Evolutionary conservation across 2,329 filamentous ascomycete genomes (phyloP).

Genomic region (Aspergillus awamori): DNA sequence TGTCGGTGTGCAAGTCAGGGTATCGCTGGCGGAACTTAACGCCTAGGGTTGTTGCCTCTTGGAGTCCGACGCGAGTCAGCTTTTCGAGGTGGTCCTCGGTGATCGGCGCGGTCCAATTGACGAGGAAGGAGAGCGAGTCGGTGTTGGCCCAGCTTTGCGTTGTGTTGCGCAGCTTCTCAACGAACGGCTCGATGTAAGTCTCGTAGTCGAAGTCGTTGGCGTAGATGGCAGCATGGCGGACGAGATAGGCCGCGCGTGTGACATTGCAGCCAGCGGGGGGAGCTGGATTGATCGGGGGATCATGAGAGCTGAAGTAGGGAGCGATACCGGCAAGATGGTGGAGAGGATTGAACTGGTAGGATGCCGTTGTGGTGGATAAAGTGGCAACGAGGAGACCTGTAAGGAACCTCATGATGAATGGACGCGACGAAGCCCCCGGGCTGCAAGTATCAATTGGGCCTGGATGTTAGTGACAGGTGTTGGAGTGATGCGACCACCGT

Average conservation of each 20-base stretch:
- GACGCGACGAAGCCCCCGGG: too few relatives aligned
- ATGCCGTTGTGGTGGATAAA: neutral
- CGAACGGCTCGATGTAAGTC: conserved; percentile 59
- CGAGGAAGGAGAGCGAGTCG: conserved; percentile 59
- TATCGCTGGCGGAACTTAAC: conserved; percentile 63
- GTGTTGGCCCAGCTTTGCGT: conserved; percentile 62
- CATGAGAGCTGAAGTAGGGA: conserved; percentile 60
- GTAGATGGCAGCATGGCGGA: conserved; percentile 64
- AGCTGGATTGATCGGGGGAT: conserved; percentile 49
- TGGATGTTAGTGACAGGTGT: neutral
- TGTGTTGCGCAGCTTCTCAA: conserved; percentile 62
- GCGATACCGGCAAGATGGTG: conserved; percentile 60
- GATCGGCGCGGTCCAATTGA: conserved; percentile 60
- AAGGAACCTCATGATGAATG: neutral
- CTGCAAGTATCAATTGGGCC: neutral
- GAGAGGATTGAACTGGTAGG: conserved; percentile 53
- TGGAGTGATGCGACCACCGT: neutral
- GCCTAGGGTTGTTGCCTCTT: conserved; percentile 63
- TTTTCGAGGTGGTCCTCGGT: conserved; percentile 59
- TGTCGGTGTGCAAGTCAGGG: conserved; percentile 56
- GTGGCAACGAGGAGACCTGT: neutral
- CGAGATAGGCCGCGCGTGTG: conserved; percentile 57
- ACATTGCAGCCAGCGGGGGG: conserved; percentile 56
- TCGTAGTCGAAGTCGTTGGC: conserved; percentile 64
- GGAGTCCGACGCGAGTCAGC: conserved; percentile 63